Percentiles rank a stretch among this genome's conserved stretches.
phyloP scores from a whole-genome alignment of 305 asterid genomes.

The Striga hermonthica region DNA sequence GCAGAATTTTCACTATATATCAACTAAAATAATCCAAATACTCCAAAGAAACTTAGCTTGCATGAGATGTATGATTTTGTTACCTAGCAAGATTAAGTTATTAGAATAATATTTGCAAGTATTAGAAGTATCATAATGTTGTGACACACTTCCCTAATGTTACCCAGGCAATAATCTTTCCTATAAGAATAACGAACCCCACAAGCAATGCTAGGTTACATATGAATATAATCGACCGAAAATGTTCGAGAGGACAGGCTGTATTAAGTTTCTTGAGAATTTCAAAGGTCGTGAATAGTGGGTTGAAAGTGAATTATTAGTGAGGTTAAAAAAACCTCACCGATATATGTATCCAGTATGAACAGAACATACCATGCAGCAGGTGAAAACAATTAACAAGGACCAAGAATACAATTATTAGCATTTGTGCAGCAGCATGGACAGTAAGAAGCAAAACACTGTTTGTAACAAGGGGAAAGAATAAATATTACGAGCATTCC shows the following conservation, averaged over 20 bases:
- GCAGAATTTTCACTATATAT: background rate
- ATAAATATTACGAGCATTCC: conserved; percentile 69
- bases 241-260: conserved; percentile 3
- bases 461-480: conserved; percentile 1
- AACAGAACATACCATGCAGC: conserved; percentile 11
- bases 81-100: background rate
- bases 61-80: background rate
- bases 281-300: background rate
- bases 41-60: background rate
- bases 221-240: conserved; percentile 4
- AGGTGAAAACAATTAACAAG: background rate
- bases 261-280: background rate
- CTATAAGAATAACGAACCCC: background rate
- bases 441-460: background rate
- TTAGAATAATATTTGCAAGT: background rate
- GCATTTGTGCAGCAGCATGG: background rate
- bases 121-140: background rate
- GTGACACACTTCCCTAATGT: background rate
- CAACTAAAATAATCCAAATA: background rate
- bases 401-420: background rate
- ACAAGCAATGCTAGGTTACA: background rate
- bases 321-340: conserved; percentile 25
- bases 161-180: background rate
- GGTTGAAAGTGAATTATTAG: conserved; percentile 5
- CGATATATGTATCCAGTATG: conserved; percentile 11